These are phyloP conservation scores for Diplocarpon mali DNA, from an alignment of 2,329 filamentous ascomycete genomes.

Conservation along the genomic window DNA sequence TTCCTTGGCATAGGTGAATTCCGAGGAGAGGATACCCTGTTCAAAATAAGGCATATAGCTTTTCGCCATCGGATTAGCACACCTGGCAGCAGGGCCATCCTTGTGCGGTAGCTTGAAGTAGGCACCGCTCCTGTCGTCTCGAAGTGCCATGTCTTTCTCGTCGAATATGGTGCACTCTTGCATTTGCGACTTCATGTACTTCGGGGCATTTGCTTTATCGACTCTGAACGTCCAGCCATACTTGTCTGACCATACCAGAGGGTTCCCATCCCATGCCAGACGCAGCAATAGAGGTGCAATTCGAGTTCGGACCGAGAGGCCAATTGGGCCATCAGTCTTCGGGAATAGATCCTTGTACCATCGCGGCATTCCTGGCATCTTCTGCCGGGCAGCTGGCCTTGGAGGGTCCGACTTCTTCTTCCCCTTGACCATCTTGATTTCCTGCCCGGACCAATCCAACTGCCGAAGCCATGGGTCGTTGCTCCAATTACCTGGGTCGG, in stretches of 20 bases:
- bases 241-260: conserved; percentile 84
- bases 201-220: conserved; percentile 44
- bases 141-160: conserved; percentile 54
- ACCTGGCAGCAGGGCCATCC: conserved; percentile 77
- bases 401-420: conserved; percentile 79
- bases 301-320: conserved; percentile 73
- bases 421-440: conserved; percentile 80
- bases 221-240: conserved; percentile 91
- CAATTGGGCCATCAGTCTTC: conserved; percentile 57
- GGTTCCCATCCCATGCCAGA: conserved; percentile 80
- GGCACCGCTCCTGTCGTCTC: conserved; percentile 50
- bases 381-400: conserved; percentile 70
- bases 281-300: conserved; percentile 77
- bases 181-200: conserved; percentile 63
- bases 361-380: conserved; percentile 85
- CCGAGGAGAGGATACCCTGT: conserved; percentile 73
- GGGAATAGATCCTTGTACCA: conserved; percentile 92
- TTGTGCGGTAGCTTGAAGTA: conserved; percentile 98
- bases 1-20: conserved; percentile 84
- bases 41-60: conserved; percentile 87
- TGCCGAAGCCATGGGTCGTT: conserved; percentile 87
- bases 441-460: conserved; percentile 91
- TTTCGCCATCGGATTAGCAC: conserved; percentile 82
- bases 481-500: conserved; percentile 54
- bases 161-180: conserved; percentile 64